These are phyloP conservation scores for Talaromyces islandicus DNA, from an alignment of 2,329 filamentous ascomycete genomes.

Conservation along the genomic window DNA sequence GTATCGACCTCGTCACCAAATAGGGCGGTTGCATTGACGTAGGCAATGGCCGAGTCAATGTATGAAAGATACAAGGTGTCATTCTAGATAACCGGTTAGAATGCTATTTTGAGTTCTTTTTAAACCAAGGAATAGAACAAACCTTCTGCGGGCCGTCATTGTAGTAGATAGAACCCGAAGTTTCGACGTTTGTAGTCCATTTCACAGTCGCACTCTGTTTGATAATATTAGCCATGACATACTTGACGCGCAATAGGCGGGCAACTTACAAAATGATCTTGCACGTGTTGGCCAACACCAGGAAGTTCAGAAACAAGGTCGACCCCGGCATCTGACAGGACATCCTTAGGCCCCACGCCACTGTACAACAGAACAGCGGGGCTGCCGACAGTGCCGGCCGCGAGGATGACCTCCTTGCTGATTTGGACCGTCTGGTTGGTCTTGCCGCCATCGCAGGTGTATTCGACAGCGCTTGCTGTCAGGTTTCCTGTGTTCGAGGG, in stretches of 20 bases:
- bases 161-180: conserved; percentile 25
- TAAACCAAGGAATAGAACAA: background rate
- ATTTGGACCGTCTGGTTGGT: conserved; percentile 20
- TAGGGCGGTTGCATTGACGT: conserved; percentile 19
- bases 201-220: conserved; percentile 24
- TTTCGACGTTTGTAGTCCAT: conserved; percentile 22
- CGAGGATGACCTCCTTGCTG: conserved; percentile 22
- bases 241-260: background rate
- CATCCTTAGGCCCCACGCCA: conserved; percentile 50
- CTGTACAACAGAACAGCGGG: conserved; percentile 56
- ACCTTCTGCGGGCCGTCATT: conserved; percentile 21
- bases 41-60: conserved; percentile 22
- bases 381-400: conserved; percentile 51
- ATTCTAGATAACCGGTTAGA: conserved; percentile 14
- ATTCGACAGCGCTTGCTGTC: conserved; percentile 26
- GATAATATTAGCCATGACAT: conserved; percentile 14
- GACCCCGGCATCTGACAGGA: conserved; percentile 41
- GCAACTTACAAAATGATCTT: conserved; percentile 39
- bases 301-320: conserved; percentile 40
- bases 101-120: background rate
- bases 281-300: conserved; percentile 47
- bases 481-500: conserved; percentile 20
- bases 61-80: conserved; percentile 21
- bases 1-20: conserved; percentile 14
- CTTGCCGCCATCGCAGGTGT: conserved; percentile 22